phyloP scores from a whole-genome alignment of 1,284 basidiomycete genomes.

The Termitomyces sp. region DNA sequence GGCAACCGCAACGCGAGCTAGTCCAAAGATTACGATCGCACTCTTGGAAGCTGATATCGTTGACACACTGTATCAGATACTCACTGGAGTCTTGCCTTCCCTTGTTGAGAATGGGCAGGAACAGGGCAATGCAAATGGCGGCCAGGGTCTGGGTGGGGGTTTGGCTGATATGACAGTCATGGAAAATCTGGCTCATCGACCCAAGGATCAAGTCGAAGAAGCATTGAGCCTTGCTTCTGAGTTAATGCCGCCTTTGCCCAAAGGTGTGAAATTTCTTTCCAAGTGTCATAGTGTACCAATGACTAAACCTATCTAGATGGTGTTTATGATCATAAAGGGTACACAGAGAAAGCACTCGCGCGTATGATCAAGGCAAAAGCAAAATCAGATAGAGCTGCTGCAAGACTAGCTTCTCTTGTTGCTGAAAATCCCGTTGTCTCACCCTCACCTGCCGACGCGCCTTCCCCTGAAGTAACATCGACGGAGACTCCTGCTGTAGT shows the following conservation, averaged over 20 bases:
- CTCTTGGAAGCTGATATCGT: conserved; percentile 89
- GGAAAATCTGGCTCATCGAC: conserved; percentile 93
- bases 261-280: conserved; percentile 47
- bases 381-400: conserved; percentile 70
- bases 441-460: conserved; percentile 19
- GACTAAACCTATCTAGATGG: conserved; percentile 54
- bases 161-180: conserved; percentile 95
- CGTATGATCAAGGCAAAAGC: conserved; percentile 72
- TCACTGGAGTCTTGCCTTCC: conserved; percentile 86
- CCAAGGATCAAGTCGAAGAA: conserved; percentile 96
- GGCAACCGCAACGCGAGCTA: conserved; percentile 80
- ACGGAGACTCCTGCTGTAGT: conserved; percentile 25
- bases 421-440: conserved; percentile 25
- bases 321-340: conserved; percentile 87
- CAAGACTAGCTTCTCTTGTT: conserved; percentile 45
- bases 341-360: conserved; percentile 81
- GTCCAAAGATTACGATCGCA: conserved; percentile 79
- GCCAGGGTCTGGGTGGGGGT: conserved; percentile 79
- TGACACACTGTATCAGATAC: conserved; percentile 86
- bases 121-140: conserved; percentile 55
- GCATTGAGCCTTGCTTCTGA: conserved; percentile 84
- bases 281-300: not conserved
- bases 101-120: conserved; percentile 49
- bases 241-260: conserved; percentile 85
- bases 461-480: conserved; percentile 22